Percentiles rank a stretch among this genome's conserved stretches.
phyloP scores from a whole-genome alignment of 2,329 filamentous ascomycete genomes.

The Penicillium sp. region DNA sequence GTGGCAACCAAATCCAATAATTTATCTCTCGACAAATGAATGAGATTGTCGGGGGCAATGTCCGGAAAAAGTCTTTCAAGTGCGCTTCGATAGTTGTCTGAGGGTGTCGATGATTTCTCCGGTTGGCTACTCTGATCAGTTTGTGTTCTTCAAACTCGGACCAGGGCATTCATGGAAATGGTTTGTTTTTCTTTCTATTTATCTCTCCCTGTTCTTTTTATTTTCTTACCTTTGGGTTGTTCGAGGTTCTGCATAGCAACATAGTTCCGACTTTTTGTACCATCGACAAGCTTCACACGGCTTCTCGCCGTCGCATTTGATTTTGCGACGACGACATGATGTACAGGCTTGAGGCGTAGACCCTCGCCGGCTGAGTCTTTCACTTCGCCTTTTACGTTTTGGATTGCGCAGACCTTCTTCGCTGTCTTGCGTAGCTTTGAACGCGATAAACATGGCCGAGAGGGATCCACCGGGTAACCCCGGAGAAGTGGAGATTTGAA shows the following conservation, averaged over 20 bases:
- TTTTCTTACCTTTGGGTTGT: conserved; percentile 68
- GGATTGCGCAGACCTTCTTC: conserved; percentile 12
- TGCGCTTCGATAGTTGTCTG: conserved; percentile 56
- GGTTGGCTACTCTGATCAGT: conserved; percentile 10
- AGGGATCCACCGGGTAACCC: not conserved
- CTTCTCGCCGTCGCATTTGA: conserved; percentile 73
- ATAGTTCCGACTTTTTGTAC: conserved; percentile 72
- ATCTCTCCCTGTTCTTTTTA: conserved; percentile 36
- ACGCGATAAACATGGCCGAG: conserved; percentile 14
- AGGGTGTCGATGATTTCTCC: conserved; percentile 3
- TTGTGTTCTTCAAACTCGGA: not conserved
- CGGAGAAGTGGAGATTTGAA: not conserved
- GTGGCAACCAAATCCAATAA: conserved; percentile 55
- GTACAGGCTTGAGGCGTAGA: conserved; percentile 56
- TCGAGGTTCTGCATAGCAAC: conserved; percentile 75
- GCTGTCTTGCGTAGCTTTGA: conserved; percentile 10
- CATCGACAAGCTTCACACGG: conserved; percentile 78
- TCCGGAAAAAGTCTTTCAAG: conserved; percentile 61
- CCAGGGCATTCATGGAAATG: not conserved
- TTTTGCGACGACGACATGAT: conserved; percentile 74
- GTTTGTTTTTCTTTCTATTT: not conserved
- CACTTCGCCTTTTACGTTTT: conserved; percentile 7
- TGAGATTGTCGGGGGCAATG: conserved; percentile 52
- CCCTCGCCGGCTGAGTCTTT: conserved; percentile 7
- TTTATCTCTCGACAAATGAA: conserved; percentile 56